phyloP scores from a whole-genome alignment of 2,329 filamentous ascomycete genomes.

The Chaetothyriales sp. region DNA sequence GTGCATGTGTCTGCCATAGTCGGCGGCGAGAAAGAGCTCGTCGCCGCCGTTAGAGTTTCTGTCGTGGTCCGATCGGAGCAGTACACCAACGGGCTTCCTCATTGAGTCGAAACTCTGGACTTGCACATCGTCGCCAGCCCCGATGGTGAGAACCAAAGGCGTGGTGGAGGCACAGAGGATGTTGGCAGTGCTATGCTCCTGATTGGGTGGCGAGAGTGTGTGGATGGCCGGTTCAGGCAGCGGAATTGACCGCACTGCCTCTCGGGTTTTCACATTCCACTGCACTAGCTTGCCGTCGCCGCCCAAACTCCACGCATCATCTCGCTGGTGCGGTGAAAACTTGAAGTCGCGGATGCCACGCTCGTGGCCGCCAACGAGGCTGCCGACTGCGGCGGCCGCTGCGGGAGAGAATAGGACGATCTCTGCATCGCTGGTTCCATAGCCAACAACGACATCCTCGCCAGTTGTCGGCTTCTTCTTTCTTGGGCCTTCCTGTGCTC shows the following conservation, averaged over 20 bases:
- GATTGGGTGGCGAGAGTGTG: conserved; percentile 23
- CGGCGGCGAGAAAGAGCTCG: conserved; percentile 35
- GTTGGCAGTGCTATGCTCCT: conserved; percentile 10
- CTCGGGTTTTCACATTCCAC: conserved; percentile 36
- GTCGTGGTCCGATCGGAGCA: conserved; percentile 30
- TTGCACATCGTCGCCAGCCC: conserved; percentile 25
- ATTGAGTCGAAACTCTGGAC: conserved; percentile 35
- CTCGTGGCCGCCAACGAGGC: conserved; percentile 33
- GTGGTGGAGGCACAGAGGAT: conserved; percentile 39
- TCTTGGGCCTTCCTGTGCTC: conserved; percentile 9
- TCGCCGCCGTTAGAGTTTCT: conserved; percentile 12
- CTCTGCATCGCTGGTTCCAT: conserved; percentile 36
- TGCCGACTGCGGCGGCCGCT: conserved; percentile 34
- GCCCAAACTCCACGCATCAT: conserved; percentile 41
- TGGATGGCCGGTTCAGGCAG: conserved; percentile 30
- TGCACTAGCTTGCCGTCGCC: conserved; percentile 40
- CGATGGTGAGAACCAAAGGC: conserved; percentile 33
- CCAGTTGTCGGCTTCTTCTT: conserved; percentile 41
- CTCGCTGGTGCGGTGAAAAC: conserved; percentile 36
- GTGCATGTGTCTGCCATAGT: conserved; percentile 38
- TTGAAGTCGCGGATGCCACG: conserved; percentile 38
- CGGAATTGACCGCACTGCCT: conserved; percentile 32
- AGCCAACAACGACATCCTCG: conserved; percentile 33
- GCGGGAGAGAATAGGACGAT: conserved; percentile 37
- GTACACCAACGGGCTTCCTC: conserved; percentile 35